These are phyloP conservation scores for Yamadazyma aaseri DNA, from an alignment of 1,139 yeast species.

Conservation along the genomic window DNA sequence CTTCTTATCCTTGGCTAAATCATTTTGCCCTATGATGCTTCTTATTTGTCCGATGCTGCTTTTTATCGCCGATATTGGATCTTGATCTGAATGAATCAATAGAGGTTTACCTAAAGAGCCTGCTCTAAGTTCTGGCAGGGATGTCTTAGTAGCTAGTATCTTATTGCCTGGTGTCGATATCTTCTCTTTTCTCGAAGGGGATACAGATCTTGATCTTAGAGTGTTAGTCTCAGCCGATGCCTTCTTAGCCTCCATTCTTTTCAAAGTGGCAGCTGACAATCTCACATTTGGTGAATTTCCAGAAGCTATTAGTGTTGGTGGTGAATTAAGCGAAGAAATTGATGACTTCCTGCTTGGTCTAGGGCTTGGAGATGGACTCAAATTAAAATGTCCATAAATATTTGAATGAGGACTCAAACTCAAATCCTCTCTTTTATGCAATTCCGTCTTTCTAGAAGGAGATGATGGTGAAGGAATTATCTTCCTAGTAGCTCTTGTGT, in stretches of 20 bases:
- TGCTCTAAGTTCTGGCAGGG: not conserved
- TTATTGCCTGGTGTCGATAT: slow-evolving; percentile 3
- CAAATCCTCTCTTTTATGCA: not conserved
- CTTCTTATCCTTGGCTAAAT: not conserved
- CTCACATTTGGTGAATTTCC: slow-evolving; percentile 19
- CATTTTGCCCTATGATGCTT: not conserved
- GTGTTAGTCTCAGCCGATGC: slow-evolving; percentile 3
- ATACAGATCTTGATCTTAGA: slow-evolving; percentile 7
- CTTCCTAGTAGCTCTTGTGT: slow-evolving; percentile 33
- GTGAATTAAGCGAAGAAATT: slow-evolving; percentile 1
- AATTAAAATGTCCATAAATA: not conserved
- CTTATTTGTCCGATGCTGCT: not conserved
- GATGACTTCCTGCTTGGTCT: not conserved
- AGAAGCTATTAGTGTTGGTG: slow-evolving; percentile 1
- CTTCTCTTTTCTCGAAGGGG: slow-evolving; percentile 9
- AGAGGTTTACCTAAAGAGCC: not conserved
- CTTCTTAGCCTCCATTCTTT: slow-evolving; percentile 28
- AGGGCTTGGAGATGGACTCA: not conserved
- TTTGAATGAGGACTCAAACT: not conserved
- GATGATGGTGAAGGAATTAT: slow-evolving; percentile 24
- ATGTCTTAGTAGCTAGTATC: too few species aligned
- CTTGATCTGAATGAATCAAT: not conserved
- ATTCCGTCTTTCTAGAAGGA: slow-evolving; percentile 1
- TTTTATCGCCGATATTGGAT: not conserved
- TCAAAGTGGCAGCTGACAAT: slow-evolving; percentile 30